Percentiles rank a stretch among this genome's conserved stretches.
Evolutionary conservation across 2,329 filamentous ascomycete genomes (phyloP).

Genomic region (Pezicula neosporulosa): DNA sequence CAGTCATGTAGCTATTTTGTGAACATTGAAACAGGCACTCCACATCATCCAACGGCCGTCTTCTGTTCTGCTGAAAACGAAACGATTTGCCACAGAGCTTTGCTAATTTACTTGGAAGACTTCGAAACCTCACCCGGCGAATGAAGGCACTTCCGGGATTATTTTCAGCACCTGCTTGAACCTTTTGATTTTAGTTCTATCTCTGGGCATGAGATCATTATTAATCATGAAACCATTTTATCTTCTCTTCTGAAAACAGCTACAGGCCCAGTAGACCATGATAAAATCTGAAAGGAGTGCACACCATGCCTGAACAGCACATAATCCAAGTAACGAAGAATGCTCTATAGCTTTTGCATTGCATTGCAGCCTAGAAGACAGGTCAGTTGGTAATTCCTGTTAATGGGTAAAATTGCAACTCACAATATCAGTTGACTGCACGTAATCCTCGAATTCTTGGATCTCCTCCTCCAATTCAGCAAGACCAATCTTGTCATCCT

Average conservation of each 20-base stretch:
- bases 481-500: slow-evolving; percentile 92
- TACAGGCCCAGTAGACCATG: slow-evolving; percentile 17
- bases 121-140: too few relatives aligned
- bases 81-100: too few relatives aligned
- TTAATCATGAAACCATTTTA: slow-evolving; percentile 23
- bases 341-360: slow-evolving; percentile 85
- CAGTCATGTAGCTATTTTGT: too few relatives aligned
- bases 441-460: slow-evolving; percentile 83
- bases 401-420: slow-evolving; percentile 22
- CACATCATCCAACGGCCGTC: too few relatives aligned
- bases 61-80: too few relatives aligned
- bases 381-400: slow-evolving; percentile 16
- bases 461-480: slow-evolving; percentile 87
- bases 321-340: slow-evolving; percentile 24
- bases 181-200: slow-evolving; percentile 13
- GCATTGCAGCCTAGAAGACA: slow-evolving; percentile 64
- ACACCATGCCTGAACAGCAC: slow-evolving; percentile 8
- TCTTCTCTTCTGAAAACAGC: slow-evolving; percentile 14
- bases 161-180: background rate
- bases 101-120: too few relatives aligned
- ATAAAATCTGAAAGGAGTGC: slow-evolving; percentile 20
- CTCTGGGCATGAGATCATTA: slow-evolving; percentile 21
- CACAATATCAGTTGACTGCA: slow-evolving; percentile 89
- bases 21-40: too few relatives aligned
- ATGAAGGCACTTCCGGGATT: too few relatives aligned